These are phyloP conservation scores for Volvox carteri DNA, from an alignment of 163 green algal genomes.

Conservation along the genomic window DNA sequence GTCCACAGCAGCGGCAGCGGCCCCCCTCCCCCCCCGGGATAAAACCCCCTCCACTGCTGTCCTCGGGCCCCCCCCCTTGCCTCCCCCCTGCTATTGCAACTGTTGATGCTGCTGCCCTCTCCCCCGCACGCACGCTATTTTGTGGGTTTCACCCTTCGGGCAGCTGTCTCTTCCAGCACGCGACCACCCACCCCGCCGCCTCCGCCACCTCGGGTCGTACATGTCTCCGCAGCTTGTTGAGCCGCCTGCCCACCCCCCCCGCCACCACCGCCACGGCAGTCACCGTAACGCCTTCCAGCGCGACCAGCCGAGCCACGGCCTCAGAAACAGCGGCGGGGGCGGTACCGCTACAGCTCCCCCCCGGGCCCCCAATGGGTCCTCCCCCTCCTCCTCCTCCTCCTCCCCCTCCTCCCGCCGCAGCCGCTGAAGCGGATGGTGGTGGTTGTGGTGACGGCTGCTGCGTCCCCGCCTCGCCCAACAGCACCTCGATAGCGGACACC, in stretches of 20 bases:
- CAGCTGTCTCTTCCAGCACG: conserved; percentile 42
- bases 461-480: neutral
- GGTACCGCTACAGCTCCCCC: no score
- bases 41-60: no score
- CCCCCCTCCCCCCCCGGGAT: no score
- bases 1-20: no score
- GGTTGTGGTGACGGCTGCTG: neutral
- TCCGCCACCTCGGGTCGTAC: conserved; percentile 8
- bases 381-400: no score
- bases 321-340: neutral
- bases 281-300: conserved; percentile 4
- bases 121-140: no score
- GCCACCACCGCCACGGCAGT: conserved; percentile 10
- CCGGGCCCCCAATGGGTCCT: no score
- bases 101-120: no score
- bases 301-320: neutral
- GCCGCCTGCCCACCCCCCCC: conserved; percentile 20
- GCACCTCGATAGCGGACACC: neutral
- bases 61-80: no score
- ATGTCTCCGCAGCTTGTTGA: neutral
- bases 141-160: no score
- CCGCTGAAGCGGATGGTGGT: neutral
- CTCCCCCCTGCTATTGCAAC: no score
- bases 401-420: no score
- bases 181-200: conserved; percentile 36